phyloP scores from a whole-genome alignment of 305 asterid genomes.

The Fraxinus nigra region DNA sequence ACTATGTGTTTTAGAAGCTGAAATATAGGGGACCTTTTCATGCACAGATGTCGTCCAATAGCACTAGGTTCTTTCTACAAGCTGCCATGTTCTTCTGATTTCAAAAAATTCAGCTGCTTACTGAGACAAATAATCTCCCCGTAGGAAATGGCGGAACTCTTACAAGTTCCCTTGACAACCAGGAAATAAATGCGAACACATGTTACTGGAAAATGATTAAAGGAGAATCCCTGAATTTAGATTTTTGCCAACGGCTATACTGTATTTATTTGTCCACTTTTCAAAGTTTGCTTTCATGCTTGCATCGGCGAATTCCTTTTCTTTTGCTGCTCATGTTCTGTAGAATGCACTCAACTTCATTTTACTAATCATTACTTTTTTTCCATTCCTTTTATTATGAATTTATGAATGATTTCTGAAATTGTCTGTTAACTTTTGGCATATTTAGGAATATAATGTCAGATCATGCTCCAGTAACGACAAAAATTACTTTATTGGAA shows the following conservation, averaged over 20 bases:
- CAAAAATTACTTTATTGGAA: neutral
- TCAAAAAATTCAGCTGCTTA: neutral
- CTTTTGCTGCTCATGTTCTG: neutral
- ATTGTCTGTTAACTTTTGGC: neutral
- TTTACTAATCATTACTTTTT: neutral
- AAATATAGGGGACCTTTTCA: neutral
- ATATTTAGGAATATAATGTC: slow-evolving; percentile 5
- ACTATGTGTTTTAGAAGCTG: slow-evolving; percentile 16
- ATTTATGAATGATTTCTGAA: neutral
- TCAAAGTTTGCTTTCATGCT: neutral
- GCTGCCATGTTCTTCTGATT: neutral
- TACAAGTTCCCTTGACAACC: neutral
- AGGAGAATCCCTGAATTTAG: slow-evolving; percentile 2
- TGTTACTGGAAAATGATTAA: neutral
- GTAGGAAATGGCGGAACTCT: neutral
- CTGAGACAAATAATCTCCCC: neutral
- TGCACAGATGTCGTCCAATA: neutral
- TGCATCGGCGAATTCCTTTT: slow-evolving; percentile 1
- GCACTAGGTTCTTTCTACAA: slow-evolving; percentile 1
- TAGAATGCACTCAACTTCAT: neutral
- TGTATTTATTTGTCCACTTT: neutral
- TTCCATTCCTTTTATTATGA: neutral
- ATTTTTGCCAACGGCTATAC: neutral
- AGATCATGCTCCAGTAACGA: slow-evolving; percentile 1
- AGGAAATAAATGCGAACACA: neutral